phyloP scores from a whole-genome alignment of 768 basidiomycete species.

The Lentinula raphanica region DNA sequence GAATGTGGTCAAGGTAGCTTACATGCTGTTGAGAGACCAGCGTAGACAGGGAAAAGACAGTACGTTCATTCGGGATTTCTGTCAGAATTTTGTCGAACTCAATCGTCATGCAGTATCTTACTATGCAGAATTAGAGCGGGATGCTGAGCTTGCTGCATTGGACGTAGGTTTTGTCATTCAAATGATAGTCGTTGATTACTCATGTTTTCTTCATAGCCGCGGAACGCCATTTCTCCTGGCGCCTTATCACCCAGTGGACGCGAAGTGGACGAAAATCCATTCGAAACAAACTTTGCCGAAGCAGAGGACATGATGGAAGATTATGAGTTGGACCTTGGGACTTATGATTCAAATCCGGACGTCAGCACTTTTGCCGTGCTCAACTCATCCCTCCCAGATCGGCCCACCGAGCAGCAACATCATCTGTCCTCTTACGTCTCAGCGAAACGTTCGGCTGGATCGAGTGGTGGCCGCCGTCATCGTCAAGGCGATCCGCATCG shows the following conservation, averaged over 20 bases:
- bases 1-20: constrained; percentile 94
- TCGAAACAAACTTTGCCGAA: constrained; percentile 66
- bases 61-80: constrained; percentile 37
- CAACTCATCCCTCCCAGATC: constrained; percentile 56
- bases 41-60: constrained; percentile 76
- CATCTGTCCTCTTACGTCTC: constrained; percentile 66
- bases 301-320: constrained; percentile 53
- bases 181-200: constrained; percentile 9
- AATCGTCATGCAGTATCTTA: constrained; percentile 51
- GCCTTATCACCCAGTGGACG: constrained; percentile 50
- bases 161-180: constrained; percentile 50
- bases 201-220: constrained; percentile 43
- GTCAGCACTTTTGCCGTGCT: constrained; percentile 79
- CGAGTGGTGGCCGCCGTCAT: constrained; percentile 15
- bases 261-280: constrained; percentile 72
- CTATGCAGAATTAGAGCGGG: constrained; percentile 82
- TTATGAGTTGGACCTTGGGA: constrained; percentile 27
- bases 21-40: constrained; percentile 89
- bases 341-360: constrained; percentile 29
- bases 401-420: constrained; percentile 44
- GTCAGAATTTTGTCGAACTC: neutral
- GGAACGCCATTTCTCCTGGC: constrained; percentile 62
- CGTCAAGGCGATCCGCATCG: constrained; percentile 46
- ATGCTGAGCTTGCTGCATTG: constrained; percentile 72
- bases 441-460: constrained; percentile 39